Evolutionary conservation across 129 eudicot species (phyloP).

Genomic region (Arctium lappa): DNA sequence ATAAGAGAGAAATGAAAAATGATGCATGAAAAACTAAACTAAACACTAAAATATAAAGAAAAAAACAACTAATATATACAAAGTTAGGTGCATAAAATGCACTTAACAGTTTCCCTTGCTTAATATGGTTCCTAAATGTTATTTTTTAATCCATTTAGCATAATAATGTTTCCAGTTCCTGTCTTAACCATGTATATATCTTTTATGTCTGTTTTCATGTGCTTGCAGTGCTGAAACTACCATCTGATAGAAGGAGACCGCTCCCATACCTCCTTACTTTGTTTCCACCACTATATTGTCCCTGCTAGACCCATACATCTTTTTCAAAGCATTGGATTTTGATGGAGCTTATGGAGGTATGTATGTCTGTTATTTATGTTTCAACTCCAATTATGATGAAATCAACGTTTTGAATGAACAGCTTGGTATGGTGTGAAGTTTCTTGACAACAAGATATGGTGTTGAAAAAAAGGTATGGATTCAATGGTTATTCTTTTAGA

Average conservation of each 20-base stretch:
- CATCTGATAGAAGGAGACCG: slow-evolving; percentile 67
- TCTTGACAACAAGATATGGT: no score
- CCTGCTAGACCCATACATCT: slow-evolving; percentile 82
- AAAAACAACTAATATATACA: no score
- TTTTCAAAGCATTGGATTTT: slow-evolving; percentile 96
- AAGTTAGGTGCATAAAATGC: no score
- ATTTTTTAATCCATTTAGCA: neutral
- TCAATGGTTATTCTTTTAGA: no score
- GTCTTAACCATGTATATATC: neutral
- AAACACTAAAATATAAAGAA: no score
- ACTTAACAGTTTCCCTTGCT: neutral
- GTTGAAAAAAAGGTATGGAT: no score
- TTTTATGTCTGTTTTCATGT: neutral
- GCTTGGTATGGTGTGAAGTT: neutral
- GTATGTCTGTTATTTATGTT: neutral
- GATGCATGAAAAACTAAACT: no score
- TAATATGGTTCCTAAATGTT: neutral
- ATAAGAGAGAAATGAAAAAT: no score
- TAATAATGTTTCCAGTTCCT: neutral
- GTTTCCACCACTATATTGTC: slow-evolving; percentile 82
- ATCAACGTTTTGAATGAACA: neutral
- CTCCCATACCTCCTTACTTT: slow-evolving; percentile 75
- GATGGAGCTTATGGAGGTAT: slow-evolving; percentile 99
- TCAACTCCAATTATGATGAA: neutral
- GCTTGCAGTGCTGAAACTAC: slow-evolving; percentile 88